phyloP scores from a whole-genome alignment of 202 grass and related monocot species.

The Digitaria exilis region DNA sequence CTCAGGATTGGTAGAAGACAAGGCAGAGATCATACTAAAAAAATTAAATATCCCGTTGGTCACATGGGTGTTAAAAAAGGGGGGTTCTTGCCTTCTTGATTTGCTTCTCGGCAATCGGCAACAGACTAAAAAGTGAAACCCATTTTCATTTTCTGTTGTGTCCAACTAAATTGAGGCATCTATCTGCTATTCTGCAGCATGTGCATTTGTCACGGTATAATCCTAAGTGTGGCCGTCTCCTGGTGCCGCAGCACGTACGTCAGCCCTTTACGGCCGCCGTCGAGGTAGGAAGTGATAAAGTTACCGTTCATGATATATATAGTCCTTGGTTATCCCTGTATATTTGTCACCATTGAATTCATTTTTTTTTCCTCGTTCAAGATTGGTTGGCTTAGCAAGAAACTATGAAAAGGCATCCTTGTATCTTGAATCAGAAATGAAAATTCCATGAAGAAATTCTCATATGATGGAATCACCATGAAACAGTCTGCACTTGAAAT shows the following conservation, averaged over 20 bases:
- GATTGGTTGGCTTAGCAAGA: background rate
- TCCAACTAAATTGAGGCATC: background rate
- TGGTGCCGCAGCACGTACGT: too few species aligned
- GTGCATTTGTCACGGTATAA: too few species aligned
- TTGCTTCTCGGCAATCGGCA: background rate
- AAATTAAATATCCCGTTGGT: too few species aligned
- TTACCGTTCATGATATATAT: slow-evolving; percentile 86
- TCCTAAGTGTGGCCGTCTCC: too few species aligned
- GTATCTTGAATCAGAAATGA: slow-evolving; percentile 54
- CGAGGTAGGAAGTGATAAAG: slow-evolving; percentile 34
- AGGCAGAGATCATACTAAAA: too few species aligned
- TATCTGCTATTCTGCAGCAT: background rate
- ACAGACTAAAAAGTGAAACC: background rate
- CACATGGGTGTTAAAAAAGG: too few species aligned
- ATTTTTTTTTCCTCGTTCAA: background rate
- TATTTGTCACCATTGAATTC: background rate
- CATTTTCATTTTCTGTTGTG: background rate
- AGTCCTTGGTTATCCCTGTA: slow-evolving; percentile 15
- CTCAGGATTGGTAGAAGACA: too few species aligned
- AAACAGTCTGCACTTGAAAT: slow-evolving; percentile 69
- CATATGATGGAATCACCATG: slow-evolving; percentile 62
- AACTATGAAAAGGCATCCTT: background rate
- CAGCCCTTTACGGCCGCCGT: too few species aligned
- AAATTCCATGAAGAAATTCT: slow-evolving; percentile 75
- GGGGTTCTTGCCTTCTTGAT: too few species aligned